Base-by-base conservation (phyloP, 2,329 filamentous ascomycete species). In the Coniella vitis region DNA sequence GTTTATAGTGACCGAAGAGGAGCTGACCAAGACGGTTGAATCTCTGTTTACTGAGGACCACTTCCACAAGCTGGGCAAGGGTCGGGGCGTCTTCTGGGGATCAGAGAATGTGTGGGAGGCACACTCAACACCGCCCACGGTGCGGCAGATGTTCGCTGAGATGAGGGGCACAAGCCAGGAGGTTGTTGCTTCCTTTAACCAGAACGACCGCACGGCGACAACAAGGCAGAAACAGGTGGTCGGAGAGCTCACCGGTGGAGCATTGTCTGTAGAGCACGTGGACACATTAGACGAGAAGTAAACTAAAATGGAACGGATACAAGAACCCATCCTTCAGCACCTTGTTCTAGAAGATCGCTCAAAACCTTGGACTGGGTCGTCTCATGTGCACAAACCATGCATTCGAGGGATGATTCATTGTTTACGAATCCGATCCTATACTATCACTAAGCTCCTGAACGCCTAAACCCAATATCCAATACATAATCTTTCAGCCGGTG, bases 1-100 rank as follows among this genome's bases (percentile, higher is more conserved):
- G 35, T 98, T 97, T 69, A 96, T 98, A 62, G 83, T 89, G 16
- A 83, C 78, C 20, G 90, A 95, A 64, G 70, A 76, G 44, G 84
- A 95, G 64, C 77, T 98, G 31, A 78, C 86, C 57, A 72, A 72
- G 14, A 78, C 82, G 56, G 83, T 96, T 49, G 85, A 94, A 19
- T 69, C 75, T 54, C 74, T 84, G n/a, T 98, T 96, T 68, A 76
- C 80, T 14, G 79, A 82, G 21, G 74, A 79, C 54, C 72, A 71
- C 65, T 79, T 76, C 63, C 64, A 60, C 49, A 64, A 65, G 53
- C 58, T 67, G 64, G 69, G 67, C 54, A 58, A 57, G 37, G 64
- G 65, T n/a, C 54, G 54, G 39, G 50, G 47, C 39, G 61, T 59
- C 44, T 53, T 56, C 47, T 40, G 34, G 34, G 51, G 52, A n/a